phyloP scores from a whole-genome alignment of 345 rosid genomes.

The Dipteronia sinensis region DNA sequence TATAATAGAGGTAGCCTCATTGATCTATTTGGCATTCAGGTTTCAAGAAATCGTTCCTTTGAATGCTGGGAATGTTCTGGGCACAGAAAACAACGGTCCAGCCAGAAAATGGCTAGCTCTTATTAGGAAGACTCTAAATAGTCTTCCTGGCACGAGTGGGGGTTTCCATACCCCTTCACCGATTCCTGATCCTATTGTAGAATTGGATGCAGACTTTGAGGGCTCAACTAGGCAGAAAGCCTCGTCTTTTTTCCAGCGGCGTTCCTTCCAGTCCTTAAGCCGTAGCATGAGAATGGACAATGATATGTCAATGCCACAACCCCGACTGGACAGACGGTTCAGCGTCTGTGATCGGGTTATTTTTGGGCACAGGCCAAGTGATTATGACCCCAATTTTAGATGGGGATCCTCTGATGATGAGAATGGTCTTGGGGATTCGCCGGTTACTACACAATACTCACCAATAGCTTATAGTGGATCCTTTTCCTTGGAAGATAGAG shows the following conservation, averaged over 20 bases:
- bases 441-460: slow-evolving; percentile 40
- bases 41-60: slow-evolving; percentile 98
- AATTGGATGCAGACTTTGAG: slow-evolving; percentile 85
- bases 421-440: slow-evolving; percentile 63
- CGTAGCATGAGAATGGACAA: slow-evolving; percentile 71
- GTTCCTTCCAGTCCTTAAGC: slow-evolving; percentile 75
- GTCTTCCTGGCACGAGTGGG: slow-evolving; percentile 67
- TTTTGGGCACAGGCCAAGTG: slow-evolving; percentile 58
- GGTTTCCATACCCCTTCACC: slow-evolving; percentile 78
- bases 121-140: slow-evolving; percentile 80
- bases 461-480: slow-evolving; percentile 53
- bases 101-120: slow-evolving; percentile 95
- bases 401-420: slow-evolving; percentile 91
- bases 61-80: slow-evolving; percentile 97
- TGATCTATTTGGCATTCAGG: slow-evolving; percentile 39
- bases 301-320: slow-evolving; percentile 44
- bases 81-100: slow-evolving; percentile 92
- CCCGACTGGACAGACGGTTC: slow-evolving; percentile 64
- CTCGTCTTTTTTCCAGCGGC: slow-evolving; percentile 68
- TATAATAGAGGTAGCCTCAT: slow-evolving; percentile 9
- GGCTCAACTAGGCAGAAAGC: slow-evolving; percentile 55
- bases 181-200: slow-evolving; percentile 77
- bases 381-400: slow-evolving; percentile 63
- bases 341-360: slow-evolving; percentile 84
- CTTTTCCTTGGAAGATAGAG: slow-evolving; percentile 54